Percentiles rank a stretch among this genome's conserved stretches.
phyloP scores from a whole-genome alignment of 305 asterid genomes.

The Plantago coronopus region DNA sequence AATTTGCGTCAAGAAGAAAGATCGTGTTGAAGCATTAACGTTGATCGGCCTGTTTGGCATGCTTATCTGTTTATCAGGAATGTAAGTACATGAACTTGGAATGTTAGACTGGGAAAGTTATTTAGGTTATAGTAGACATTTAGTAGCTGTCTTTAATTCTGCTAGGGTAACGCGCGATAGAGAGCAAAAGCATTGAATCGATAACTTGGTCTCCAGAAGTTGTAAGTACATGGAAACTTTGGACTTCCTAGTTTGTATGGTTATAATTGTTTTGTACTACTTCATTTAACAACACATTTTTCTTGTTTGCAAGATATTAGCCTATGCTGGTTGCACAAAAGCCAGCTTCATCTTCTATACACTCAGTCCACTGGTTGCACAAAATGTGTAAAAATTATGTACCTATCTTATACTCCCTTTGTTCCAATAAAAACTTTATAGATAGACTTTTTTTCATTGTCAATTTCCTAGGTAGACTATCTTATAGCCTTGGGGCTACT shows the following conservation, averaged over 20 bases:
- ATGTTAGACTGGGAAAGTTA: background rate
- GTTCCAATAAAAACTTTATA: too few relatives aligned
- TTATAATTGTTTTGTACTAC: background rate
- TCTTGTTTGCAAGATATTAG: constrained; percentile 37
- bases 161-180: constrained; percentile 45
- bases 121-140: background rate
- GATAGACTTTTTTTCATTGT: too few relatives aligned
- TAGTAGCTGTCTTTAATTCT: constrained; percentile 18
- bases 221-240: constrained; percentile 37
- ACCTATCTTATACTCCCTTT: too few relatives aligned
- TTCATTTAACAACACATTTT: background rate
- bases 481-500: too few relatives aligned
- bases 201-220: constrained; percentile 51
- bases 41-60: constrained; percentile 73
- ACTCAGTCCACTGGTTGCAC: constrained; percentile 48
- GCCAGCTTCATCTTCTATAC: constrained; percentile 60
- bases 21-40: constrained; percentile 56
- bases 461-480: too few relatives aligned
- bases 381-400: too few relatives aligned
- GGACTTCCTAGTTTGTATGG: background rate
- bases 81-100: constrained; percentile 31
- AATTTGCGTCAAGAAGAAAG: constrained; percentile 67
- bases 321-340: constrained; percentile 43
- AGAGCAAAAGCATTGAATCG: constrained; percentile 47
- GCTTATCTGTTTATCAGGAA: constrained; percentile 53